Base-by-base conservation (phyloP, 129 eudicot genomes). In the Pittosporum tobira region DNA sequence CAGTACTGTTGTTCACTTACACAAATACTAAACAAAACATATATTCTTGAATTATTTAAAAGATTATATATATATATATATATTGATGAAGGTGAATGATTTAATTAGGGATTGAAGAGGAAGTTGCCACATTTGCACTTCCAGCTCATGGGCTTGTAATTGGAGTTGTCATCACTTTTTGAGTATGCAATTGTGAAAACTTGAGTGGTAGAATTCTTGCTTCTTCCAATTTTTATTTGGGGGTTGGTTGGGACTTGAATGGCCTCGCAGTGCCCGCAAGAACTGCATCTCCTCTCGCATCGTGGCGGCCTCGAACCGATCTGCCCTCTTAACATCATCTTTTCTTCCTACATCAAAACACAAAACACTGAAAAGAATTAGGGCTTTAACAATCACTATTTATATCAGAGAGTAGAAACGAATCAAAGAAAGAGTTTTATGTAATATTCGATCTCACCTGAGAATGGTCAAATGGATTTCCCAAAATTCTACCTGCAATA, bases 221-320 rank as follows among this genome's bases (percentile, higher is more conserved):
- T 74, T 56, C 21, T 55, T 40, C 74, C 67, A 34, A 31, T 45
- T 62, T 72, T 76, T 19, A 50, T 73, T 49, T 76, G 87, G 18
- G 96, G 84, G 5, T 80, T 79, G 59, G 88, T 84, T 1, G 97
- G 97, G 37, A 89, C 97, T 65, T 89, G 95, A 70, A 89, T 79
- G 24, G 97, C 95, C 72, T 81, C 82, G 44, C 97, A 89, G 25
- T 85, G 95, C 53, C 79, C 84, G 56, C 97, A 89, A 46, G 85
- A 63, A 46, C 72, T 71, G 69, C 97, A 89, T 25, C 88, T 79
- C 45, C 84, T 68, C 37, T 85, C 95, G 71, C 97, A 89, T 47
- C 79, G 73, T 34, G 97, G 97, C 37, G 97, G 97, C 67, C 93
- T 79, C 26, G 97, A 89, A 12, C 97, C 97, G 16, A 89, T 85